phyloP scores from a whole-genome alignment of 2,329 filamentous ascomycete genomes.

The Ceratocystis eucalypticola region DNA sequence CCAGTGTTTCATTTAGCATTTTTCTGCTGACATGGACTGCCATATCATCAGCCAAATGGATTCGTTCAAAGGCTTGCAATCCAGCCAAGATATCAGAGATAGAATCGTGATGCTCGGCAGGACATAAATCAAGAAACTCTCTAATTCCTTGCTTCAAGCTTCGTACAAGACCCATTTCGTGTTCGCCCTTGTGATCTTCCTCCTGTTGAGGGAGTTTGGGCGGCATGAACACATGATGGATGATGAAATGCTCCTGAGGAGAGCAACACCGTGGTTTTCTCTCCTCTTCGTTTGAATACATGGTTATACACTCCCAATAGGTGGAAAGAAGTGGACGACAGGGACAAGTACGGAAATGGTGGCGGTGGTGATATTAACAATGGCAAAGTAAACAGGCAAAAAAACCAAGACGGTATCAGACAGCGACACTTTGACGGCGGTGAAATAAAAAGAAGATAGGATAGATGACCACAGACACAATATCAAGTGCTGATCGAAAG shows the following conservation, averaged over 20 bases:
- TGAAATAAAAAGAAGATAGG: too few species aligned
- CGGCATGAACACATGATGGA: conserved; percentile 27
- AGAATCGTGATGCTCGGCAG: neutral
- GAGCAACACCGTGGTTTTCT: neutral
- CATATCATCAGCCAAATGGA: neutral
- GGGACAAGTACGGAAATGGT: too few species aligned
- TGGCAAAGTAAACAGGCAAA: too few species aligned
- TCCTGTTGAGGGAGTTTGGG: conserved; percentile 23
- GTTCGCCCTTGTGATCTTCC: conserved; percentile 1
- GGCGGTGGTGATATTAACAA: too few species aligned
- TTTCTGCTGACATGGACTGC: neutral
- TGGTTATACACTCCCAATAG: too few species aligned
- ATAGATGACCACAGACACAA: too few species aligned
- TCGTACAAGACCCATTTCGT: neutral
- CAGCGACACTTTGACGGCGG: too few species aligned
- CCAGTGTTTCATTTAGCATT: neutral
- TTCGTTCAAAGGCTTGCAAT: neutral
- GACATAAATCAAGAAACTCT: neutral
- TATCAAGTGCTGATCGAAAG: too few species aligned
- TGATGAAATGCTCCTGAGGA: neutral
- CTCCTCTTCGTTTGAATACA: too few species aligned
- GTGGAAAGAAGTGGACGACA: too few species aligned
- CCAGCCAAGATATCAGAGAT: neutral
- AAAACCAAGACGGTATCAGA: too few species aligned
- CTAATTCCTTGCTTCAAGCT: neutral